Evolutionary conservation across 495 filamentous ascomycete genomes (phyloP), one percentile per base, ranked within the genome.

Genomic region (Clavariopsis aquatica): DNA sequence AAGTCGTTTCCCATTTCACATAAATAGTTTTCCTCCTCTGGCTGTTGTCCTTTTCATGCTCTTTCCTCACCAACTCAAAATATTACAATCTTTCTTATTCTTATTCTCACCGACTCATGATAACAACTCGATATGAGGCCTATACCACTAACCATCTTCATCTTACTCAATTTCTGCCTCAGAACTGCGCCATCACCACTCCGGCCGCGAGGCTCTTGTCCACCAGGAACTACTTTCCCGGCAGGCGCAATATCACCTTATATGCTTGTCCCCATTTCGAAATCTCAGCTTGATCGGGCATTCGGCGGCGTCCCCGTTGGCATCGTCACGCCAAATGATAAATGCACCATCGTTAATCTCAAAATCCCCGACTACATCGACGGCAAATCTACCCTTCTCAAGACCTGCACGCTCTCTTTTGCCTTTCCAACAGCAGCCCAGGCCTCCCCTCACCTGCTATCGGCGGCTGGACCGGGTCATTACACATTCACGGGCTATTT

Each of bases 291-390:
- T n/a, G 36, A 54, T 38, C 46, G 56, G 34, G 52, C 49, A 1
- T 63, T 41, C 52, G 60, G 60, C 60, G 27, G 46, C 17, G 60
- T 63, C 0, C 15, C 49, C 23, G 41, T 20, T 6, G 60, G 60
- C 23, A 56, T 63, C 49, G 60, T 63, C 51, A 63, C 60, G 3
- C 60, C 60, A 3, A 22, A 28, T 28, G 60, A 63, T 19, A 47
- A 54, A 20, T 63, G 60, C 51, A 63, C 60, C 2, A 63, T 63
- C 60, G 60, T 63, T 22, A 38, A 63, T 22, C 60, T 63, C 51
- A 54, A 55, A 27, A 53, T 63, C 24, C 51, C 60, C 20, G 60
- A 63, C 49, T 63, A 54, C 49, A 55, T 63, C 38, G 52, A 63
- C 36, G 60, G 60, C 49, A 15, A 54, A 29, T 27, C 52, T 17